phyloP scores from a whole-genome alignment of 371 early-diverging fungal genomes.

The Nosema muscidifuracis region DNA sequence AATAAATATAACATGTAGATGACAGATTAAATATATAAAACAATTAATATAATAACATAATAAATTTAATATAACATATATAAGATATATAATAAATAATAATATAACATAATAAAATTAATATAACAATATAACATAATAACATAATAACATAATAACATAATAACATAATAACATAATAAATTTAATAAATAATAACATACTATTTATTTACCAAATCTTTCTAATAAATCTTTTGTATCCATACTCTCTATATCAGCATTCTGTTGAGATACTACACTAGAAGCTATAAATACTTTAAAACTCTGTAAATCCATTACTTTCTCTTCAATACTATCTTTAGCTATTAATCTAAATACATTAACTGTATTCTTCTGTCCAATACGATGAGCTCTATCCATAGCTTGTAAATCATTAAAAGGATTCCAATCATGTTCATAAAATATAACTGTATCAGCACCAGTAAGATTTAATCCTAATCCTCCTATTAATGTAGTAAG shows the following conservation, averaged over 20 bases:
- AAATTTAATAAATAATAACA: too few relatives aligned
- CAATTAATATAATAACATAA: too few relatives aligned
- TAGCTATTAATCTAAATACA: conserved; percentile 78
- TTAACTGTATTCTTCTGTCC: conserved; percentile 94
- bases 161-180: too few relatives aligned
- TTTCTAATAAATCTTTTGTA: conserved; percentile 59
- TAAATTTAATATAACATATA: too few relatives aligned
- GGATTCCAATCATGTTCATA: conserved; percentile 99
- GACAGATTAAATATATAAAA: too few relatives aligned
- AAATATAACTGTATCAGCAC: conserved; percentile 97
- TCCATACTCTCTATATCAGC: conserved; percentile 63
- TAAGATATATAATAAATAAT: too few relatives aligned
- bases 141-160: too few relatives aligned
- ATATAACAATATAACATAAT: too few relatives aligned
- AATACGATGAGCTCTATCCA: conserved; percentile 90
- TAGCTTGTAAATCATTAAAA: conserved; percentile 91
- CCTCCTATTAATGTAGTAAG: conserved; percentile 96
- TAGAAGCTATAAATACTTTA: conserved; percentile 92
- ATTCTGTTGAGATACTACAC: conserved; percentile 92
- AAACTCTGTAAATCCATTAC: conserved; percentile 94
- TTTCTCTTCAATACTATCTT: conserved; percentile 82
- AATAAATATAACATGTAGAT: too few relatives aligned
- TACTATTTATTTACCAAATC: conserved; percentile 41
- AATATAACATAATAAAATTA: too few relatives aligned
- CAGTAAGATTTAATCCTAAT: conserved; percentile 90